Percentiles rank a stretch among this genome's conserved stretches.
These are phyloP conservation scores for Suillus plorans DNA, from an alignment of 768 basidiomycete genomes.

Conservation along the genomic window DNA sequence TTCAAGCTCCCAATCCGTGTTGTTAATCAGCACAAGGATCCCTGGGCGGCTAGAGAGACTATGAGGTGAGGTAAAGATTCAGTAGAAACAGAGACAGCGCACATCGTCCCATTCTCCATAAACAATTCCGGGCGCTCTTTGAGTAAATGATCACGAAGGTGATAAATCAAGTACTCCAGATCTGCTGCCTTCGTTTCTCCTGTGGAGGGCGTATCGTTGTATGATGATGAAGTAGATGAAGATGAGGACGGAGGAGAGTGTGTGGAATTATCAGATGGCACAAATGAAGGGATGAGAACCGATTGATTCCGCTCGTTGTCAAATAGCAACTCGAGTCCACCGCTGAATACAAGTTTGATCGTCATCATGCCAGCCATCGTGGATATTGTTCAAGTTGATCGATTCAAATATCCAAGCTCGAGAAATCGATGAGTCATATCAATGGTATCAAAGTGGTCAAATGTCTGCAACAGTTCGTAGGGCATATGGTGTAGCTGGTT, in stretches of 20 bases:
- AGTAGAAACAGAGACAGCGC: conserved; percentile 28
- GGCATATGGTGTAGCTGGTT: conserved; percentile 42
- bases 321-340: conserved; percentile 87
- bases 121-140: conserved; percentile 89
- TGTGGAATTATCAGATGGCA: conserved; percentile 39
- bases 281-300: conserved; percentile 50
- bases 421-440: neutral
- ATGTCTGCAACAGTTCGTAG: neutral
- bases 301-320: conserved; percentile 61
- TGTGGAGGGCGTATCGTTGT: neutral
- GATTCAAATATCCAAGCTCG: neutral
- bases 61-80: conserved; percentile 7
- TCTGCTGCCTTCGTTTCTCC: conserved; percentile 48
- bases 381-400: conserved; percentile 7
- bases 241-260: conserved; percentile 5
- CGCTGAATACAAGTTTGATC: conserved; percentile 75
- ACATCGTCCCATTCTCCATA: conserved; percentile 86
- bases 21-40: conserved; percentile 94
- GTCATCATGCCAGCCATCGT: conserved; percentile 18
- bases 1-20: conserved; percentile 97
- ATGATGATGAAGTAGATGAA: conserved; percentile 5
- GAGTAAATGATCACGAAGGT: conserved; percentile 75
- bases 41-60: conserved; percentile 77
- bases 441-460: neutral
- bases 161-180: conserved; percentile 74